Base-by-base conservation (phyloP, 2,329 filamentous ascomycete genomes). In the Alternaria tenuissima region DNA sequence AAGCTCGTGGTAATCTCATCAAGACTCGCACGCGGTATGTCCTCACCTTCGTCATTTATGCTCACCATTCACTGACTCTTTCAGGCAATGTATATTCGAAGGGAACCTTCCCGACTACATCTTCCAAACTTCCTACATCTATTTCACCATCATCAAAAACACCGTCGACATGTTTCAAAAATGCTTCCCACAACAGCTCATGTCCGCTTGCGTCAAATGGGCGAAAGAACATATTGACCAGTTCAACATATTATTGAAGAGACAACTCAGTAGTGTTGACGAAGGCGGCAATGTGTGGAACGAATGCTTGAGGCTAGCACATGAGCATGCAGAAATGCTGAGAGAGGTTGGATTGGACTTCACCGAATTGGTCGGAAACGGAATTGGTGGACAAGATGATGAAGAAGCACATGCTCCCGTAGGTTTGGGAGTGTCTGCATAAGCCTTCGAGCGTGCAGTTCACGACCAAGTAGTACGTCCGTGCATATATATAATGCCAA, bases 201-300 rank as follows among this genome's bases (percentile, higher is more conserved):
- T 95, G 86, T 96, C 93, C 72, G 93, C 94, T 0, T 96, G 93
- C 70, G 94, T 99, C 71, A 96, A 94, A 75, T 99, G 95, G 95
- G 94, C 93, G n/a, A 98, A 97, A 79, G 91, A 95, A 70, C 89
- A 96, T 75, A 88, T 98, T 1, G 94, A 97, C 70, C 89, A 89
- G 2, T 98, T 98, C 83, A 98, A 97, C 72, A 85, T 85, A 46
- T 88, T 95, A 52, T 83, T 99, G 38, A 88, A 86, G 36, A 85
- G 94, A 60, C 95, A 98, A 80, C 82, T 99, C 62, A 96, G 93
- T 79, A 93, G 91, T 74, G 91, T 95, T 3, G 90, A 96, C 62
- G 86, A 84, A 51, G 89, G 86, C n/a, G 90, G 90, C 14, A 85
- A 88, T 44, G 86, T 92, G 1, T 97, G 93, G 92, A 86, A 86